Conservation (phyloP, 148 eudicot species). For the Diospyros kaki region DNA sequence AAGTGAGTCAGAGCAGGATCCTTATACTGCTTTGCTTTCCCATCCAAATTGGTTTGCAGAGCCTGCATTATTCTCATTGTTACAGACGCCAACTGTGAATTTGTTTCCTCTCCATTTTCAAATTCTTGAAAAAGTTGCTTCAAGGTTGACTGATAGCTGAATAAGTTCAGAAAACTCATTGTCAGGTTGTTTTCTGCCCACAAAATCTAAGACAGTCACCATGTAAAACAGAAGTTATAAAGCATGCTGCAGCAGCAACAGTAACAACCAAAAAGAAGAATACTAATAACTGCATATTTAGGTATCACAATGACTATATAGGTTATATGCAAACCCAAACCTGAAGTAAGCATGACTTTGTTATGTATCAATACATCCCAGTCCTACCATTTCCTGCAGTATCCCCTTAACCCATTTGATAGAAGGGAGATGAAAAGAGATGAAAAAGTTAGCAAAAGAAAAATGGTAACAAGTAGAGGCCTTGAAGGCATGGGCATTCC, state of each 20-base stretch:
- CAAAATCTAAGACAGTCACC: neutral
- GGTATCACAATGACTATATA: neutral
- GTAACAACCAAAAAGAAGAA: neutral
- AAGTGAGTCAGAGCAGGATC: slow-evolving; percentile 84
- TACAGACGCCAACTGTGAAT: slow-evolving; percentile 76
- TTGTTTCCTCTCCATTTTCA: slow-evolving; percentile 57
- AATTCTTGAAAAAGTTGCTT: slow-evolving; percentile 98
- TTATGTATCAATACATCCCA: too few relatives aligned
- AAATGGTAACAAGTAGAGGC: too few relatives aligned
- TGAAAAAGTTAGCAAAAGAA: too few relatives aligned
- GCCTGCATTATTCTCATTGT: slow-evolving; percentile 99
- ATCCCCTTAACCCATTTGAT: neutral
- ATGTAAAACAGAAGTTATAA: neutral
- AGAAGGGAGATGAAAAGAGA: neutral
- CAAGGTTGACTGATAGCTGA: slow-evolving; percentile 90
- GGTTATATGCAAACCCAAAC: neutral
- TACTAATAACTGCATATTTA: neutral
- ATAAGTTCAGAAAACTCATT: slow-evolving; percentile 15
- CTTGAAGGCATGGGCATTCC: too few relatives aligned
- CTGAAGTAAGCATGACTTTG: neutral
- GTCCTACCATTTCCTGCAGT: too few relatives aligned
- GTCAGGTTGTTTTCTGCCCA: neutral
- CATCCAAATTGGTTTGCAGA: slow-evolving; percentile 92
- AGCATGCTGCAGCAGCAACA: neutral
- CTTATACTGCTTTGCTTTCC: slow-evolving; percentile 90